A percentile compares a stretch with the other conserved stretches of the same genome.
Conservation (phyloP, 2,329 filamentous ascomycete species). For the Metarhizium brunneum region DNA sequence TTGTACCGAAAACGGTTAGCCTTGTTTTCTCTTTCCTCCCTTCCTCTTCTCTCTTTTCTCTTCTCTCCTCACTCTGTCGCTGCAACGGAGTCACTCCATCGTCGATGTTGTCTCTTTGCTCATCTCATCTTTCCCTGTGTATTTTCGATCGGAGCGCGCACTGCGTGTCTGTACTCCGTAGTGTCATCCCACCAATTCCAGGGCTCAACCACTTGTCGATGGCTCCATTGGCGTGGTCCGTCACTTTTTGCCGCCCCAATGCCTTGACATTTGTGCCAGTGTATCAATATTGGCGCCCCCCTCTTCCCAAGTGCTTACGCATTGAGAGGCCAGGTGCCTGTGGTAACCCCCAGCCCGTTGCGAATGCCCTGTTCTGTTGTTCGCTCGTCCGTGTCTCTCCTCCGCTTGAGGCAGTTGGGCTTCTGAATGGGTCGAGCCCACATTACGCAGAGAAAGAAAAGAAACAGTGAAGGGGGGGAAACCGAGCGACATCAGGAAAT, state of each 20-base stretch:
- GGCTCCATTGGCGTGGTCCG: not conserved
- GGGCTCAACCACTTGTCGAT: not conserved
- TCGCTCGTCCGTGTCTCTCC: not conserved
- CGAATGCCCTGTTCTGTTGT: not conserved
- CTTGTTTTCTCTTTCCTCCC: conserved; percentile 13
- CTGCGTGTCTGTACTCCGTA: not conserved
- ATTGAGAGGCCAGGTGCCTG: not conserved
- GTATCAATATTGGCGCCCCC: not conserved
- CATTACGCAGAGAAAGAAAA: not conserved
- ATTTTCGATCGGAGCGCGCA: not conserved
- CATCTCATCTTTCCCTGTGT: not conserved
- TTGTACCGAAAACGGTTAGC: conserved; percentile 1
- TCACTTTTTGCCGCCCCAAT: not conserved
- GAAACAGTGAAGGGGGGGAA: not conserved
- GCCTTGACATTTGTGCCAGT: not conserved
- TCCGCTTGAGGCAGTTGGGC: not conserved
- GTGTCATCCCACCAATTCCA: not conserved
- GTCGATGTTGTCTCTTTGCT: not conserved
- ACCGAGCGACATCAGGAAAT: not conserved
- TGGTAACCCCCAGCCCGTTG: not conserved
- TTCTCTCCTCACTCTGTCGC: not conserved
- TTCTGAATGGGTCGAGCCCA: not conserved
- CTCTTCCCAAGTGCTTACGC: not conserved
- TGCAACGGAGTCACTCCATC: not conserved
- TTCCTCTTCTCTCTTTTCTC: not conserved